Percentiles rank a stretch among this genome's conserved stretches.
phyloP scores from a whole-genome alignment of 495 filamentous ascomycete species.

The Hypoxylon fuscum region DNA sequence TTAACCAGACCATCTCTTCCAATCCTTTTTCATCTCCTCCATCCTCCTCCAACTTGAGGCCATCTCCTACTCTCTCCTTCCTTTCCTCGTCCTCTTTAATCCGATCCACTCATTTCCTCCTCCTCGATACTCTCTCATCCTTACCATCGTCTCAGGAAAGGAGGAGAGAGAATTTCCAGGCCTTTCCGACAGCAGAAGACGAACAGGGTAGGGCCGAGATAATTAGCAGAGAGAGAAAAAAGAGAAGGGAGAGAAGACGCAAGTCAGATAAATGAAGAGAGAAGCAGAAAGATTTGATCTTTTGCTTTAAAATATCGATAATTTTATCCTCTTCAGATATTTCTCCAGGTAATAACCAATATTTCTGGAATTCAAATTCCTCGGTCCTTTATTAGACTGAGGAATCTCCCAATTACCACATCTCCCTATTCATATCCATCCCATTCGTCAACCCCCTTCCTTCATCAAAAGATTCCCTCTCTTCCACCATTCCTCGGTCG shows the following conservation, averaged over 20 bases:
- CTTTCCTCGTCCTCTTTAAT: conserved; percentile 61
- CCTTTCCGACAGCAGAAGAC: conserved; percentile 37
- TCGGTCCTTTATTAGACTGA: conserved; percentile 37
- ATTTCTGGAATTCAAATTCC: conserved; percentile 43
- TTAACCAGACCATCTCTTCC: conserved; percentile 54
- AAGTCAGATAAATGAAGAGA: conserved; percentile 39
- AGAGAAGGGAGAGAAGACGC: conserved; percentile 42
- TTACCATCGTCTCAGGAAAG: conserved; percentile 51
- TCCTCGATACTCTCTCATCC: conserved; percentile 38
- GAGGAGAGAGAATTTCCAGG: conserved; percentile 49
- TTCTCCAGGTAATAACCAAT: conserved; percentile 39
- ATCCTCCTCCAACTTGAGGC: conserved; percentile 65
- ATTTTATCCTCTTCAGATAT: conserved; percentile 40
- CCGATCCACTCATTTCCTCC: conserved; percentile 64
- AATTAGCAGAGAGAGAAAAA: conserved; percentile 38
- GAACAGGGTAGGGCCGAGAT: conserved; percentile 38
- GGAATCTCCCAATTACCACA: conserved; percentile 45
- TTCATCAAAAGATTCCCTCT: conserved; percentile 50
- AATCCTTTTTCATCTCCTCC: conserved; percentile 63
- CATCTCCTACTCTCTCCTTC: conserved; percentile 64
- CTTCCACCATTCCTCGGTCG: conserved; percentile 56
- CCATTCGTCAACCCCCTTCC: conserved; percentile 8
- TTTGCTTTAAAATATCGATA: conserved; percentile 33
- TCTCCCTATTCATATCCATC: conserved; percentile 29
- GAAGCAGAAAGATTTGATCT: conserved; percentile 34